These are phyloP conservation scores for Favolaschia claudopus DNA, from an alignment of 768 basidiomycete species.

Conservation along the genomic window DNA sequence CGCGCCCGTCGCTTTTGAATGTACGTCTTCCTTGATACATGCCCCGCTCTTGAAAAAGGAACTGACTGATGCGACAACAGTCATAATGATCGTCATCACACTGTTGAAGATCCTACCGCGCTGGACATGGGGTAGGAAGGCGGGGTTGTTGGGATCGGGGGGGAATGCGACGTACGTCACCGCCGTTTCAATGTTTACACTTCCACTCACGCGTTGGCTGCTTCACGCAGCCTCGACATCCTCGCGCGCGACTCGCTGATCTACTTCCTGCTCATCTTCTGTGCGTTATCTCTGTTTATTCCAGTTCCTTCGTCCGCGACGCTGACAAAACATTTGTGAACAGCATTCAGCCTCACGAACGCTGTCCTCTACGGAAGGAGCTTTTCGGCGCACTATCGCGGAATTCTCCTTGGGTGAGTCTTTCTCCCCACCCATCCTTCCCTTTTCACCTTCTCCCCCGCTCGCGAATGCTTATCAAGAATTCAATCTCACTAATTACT, in stretches of 20 bases:
- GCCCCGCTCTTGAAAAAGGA: background rate
- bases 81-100: constrained; percentile 22
- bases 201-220: background rate
- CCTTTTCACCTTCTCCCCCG: no score
- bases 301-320: background rate
- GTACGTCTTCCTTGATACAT: constrained; percentile 2
- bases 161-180: constrained; percentile 14
- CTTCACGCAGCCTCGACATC: constrained; percentile 10
- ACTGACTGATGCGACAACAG: constrained; percentile 4
- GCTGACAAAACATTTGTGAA: background rate
- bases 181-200: background rate
- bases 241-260: constrained; percentile 29
- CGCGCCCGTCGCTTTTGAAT: constrained; percentile 27
- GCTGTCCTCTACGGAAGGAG: constrained; percentile 11
- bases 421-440: no score
- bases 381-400: constrained; percentile 15
- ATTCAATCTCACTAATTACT: background rate
- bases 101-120: constrained; percentile 19
- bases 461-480: no score
- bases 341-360: constrained; percentile 21
- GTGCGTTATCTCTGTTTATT: background rate
- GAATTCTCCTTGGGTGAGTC: constrained; percentile 13
- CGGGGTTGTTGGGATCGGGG: constrained; percentile 1
- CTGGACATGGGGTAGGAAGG: constrained; percentile 4
- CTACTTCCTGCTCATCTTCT: constrained; percentile 28